A percentile compares a stretch with the other conserved stretches of the same genome.
Conservation (phyloP, 176 grass and related monocot species). For the Phragmites australis region DNA sequence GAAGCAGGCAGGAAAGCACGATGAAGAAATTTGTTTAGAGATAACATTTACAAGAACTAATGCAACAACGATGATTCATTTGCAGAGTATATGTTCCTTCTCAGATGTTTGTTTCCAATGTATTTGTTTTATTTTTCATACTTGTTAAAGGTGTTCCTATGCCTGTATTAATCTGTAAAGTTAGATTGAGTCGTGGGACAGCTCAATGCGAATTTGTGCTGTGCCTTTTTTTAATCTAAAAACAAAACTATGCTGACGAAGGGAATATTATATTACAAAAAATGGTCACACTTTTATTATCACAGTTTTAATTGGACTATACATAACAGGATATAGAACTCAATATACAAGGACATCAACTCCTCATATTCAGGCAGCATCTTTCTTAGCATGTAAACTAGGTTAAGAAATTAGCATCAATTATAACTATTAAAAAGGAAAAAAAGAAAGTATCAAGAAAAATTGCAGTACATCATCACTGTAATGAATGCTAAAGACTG, state of each 20-base stretch:
- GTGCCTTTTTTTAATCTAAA: background rate
- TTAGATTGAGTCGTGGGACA: background rate
- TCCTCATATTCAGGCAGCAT: background rate
- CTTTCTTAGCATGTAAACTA: background rate
- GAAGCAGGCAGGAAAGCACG: background rate
- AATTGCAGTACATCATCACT: slow-evolving; percentile 7
- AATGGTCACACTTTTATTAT: too few relatives aligned
- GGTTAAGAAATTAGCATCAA: background rate
- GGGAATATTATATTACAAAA: background rate
- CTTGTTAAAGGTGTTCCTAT: background rate
- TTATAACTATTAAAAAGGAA: slow-evolving; percentile 3
- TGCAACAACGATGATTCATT: background rate
- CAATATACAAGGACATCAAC: background rate
- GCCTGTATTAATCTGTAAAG: background rate
- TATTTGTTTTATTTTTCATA: background rate
- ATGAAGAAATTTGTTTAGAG: background rate
- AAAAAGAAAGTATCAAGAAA: background rate
- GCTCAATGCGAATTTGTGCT: background rate
- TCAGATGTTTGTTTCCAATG: background rate
- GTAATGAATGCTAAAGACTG: background rate
- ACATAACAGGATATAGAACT: background rate
- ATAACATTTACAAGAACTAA: background rate
- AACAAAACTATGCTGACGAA: background rate
- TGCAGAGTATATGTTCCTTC: background rate
- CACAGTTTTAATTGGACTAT: background rate